Base-by-base conservation (phyloP, 305 asterid genomes). In the Solanum chacoense region DNA sequence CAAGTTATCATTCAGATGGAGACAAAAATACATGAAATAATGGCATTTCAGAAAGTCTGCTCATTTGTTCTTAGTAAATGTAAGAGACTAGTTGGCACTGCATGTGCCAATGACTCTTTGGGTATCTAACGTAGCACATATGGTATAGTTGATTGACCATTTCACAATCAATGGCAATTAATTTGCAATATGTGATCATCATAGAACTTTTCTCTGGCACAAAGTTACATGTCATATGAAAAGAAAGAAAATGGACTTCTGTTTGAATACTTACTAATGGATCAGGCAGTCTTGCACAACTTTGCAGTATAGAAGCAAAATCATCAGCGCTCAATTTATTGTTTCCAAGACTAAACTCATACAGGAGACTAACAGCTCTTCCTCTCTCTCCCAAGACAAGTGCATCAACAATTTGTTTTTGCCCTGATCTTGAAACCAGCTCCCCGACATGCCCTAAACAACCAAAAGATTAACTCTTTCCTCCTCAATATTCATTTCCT, bases 271-370 rank as follows among this genome's bases (percentile, higher is more conserved):
- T 34, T 88, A 96, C 99, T 96, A 94, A 88, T 85, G 98, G 97
- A 92, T 97, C 98, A 50, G 95, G 98, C 88, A 89, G 88, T 87
- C 91, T 90, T 12, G 98, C 96, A 92, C 98, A 97, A 89, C 92
- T 91, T 85, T 92, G 92, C 91, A 97, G 95, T 89, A 97, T 93
- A 77, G 87, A 88, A 90, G 91, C 76, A 89, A 97, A 96, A 91
- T 93, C 94, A 77, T 71, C 35, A n/a, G 94, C 91, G 73, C 85
- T 90, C 92, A 95, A 89, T 88, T 91, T 91, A 76, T 86, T 91
- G 75, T 84, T 90, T 89, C 88, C 89, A 45, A 88, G 59, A 28
- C 93, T 89, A 89, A 94, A 89, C 91, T 94, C 94, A 38, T 94
- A 92, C 84, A 97, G 92, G 85, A 96, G 93, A 67, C 84, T 84